These are phyloP conservation scores for Ploettnerulaceae sp. DNA, from an alignment of 2,329 filamentous ascomycete genomes.

Conservation along the genomic window DNA sequence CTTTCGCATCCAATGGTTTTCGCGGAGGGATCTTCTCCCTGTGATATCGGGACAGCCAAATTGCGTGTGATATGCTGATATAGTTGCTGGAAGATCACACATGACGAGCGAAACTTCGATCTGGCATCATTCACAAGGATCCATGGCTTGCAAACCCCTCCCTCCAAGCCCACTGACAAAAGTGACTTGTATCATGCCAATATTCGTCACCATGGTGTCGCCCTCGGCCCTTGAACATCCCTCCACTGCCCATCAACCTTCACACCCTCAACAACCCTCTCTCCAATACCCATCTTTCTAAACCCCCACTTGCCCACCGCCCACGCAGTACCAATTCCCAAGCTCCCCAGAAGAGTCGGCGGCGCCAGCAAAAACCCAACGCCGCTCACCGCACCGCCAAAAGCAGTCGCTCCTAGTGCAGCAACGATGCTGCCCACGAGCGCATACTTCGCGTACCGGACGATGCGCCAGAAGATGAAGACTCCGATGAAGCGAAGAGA, in stretches of 20 bases:
- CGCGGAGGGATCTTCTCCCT: no score
- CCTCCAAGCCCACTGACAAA: not conserved
- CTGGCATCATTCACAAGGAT: no score
- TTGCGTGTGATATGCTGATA: no score
- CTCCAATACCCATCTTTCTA: slow-evolving; percentile 27
- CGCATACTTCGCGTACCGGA: slow-evolving; percentile 34
- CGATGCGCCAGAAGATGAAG: slow-evolving; percentile 34
- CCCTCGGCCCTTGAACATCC: slow-evolving; percentile 30
- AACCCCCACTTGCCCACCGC: slow-evolving; percentile 33
- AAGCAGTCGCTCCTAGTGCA: slow-evolving; percentile 28
- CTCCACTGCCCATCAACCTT: slow-evolving; percentile 31
- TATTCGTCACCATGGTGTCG: slow-evolving; percentile 28
- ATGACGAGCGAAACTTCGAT: no score
- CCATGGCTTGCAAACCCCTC: no score
- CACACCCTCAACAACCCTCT: slow-evolving; percentile 23
- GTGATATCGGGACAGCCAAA: no score
- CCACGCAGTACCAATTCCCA: slow-evolving; percentile 30
- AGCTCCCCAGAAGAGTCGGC: slow-evolving; percentile 26
- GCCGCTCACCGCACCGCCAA: slow-evolving; percentile 29
- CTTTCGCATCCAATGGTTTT: no score
- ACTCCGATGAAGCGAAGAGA: slow-evolving; percentile 29
- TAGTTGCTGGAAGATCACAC: no score
- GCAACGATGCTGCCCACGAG: slow-evolving; percentile 29
- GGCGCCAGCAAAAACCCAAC: slow-evolving; percentile 31
- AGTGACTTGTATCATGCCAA: not conserved